Conservation (phyloP, 768 basidiomycete genomes). For the Boletus rubropictus region DNA sequence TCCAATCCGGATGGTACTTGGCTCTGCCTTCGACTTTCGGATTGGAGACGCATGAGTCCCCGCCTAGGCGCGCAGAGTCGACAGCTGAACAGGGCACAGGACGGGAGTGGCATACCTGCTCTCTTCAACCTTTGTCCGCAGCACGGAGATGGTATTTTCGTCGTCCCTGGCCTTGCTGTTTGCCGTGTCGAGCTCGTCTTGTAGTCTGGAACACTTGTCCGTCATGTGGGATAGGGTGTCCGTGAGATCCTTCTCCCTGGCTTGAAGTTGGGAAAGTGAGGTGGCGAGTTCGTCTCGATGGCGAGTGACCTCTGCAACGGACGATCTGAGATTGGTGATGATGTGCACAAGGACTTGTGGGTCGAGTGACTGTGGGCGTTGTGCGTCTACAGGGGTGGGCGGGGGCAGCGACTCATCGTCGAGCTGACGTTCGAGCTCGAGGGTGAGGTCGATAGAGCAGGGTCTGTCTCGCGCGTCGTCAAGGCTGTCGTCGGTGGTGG, state of each 20-base stretch:
- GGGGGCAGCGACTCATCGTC: slow-evolving; percentile 55
- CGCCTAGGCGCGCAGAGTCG: slow-evolving; percentile 42
- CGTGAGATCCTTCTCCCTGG: slow-evolving; percentile 53
- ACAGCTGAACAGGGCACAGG: not conserved
- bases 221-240: slow-evolving; percentile 61
- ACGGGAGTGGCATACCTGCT: slow-evolving; percentile 52
- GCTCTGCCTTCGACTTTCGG: slow-evolving; percentile 65
- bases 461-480: slow-evolving; percentile 23
- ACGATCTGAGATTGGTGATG: slow-evolving; percentile 64
- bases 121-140: slow-evolving; percentile 83
- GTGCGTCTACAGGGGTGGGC: slow-evolving; percentile 33
- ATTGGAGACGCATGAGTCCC: slow-evolving; percentile 81
- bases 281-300: slow-evolving; percentile 66
- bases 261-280: slow-evolving; percentile 44
- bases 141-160: slow-evolving; percentile 67
- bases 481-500: slow-evolving; percentile 21
- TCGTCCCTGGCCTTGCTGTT: slow-evolving; percentile 58
- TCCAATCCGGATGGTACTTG: slow-evolving; percentile 48
- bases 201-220: slow-evolving; percentile 55
- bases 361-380: slow-evolving; percentile 55
- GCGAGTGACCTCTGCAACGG: slow-evolving; percentile 55
- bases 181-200: slow-evolving; percentile 50
- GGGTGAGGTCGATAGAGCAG: slow-evolving; percentile 67
- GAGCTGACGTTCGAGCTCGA: slow-evolving; percentile 76
- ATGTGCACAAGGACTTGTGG: slow-evolving; percentile 72